These are phyloP conservation scores for Podospora anserina DNA, from an alignment of 495 filamentous ascomycete genomes.

Conservation along the genomic window DNA sequence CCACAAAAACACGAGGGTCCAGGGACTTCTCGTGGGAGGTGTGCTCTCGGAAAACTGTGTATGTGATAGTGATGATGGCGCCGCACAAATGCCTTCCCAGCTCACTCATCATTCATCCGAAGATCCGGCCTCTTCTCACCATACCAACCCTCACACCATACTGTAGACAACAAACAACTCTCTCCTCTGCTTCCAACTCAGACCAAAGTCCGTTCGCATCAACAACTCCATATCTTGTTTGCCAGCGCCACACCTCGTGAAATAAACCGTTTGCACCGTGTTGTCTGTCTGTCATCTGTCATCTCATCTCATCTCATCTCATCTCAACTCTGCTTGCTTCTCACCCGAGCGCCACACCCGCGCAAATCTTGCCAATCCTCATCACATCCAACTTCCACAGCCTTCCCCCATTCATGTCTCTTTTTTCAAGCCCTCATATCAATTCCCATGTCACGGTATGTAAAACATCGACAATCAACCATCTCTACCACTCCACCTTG, in stretches of 20 bases:
- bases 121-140: background rate
- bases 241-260: background rate
- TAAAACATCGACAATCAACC: background rate
- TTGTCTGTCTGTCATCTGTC: background rate
- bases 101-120: background rate
- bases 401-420: background rate
- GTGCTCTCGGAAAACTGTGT: background rate
- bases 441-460: background rate
- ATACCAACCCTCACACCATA: background rate
- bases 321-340: background rate
- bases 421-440: background rate
- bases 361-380: conserved; percentile 3
- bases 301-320: background rate
- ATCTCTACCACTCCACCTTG: background rate
- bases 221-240: background rate
- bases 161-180: background rate
- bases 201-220: background rate
- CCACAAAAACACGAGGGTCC: too few relatives aligned
- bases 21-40: background rate
- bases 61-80: background rate
- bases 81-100: background rate
- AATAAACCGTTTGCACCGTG: background rate
- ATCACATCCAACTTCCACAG: background rate
- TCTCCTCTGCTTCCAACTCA: background rate
- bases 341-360: conserved; percentile 3